Base-by-base conservation (phyloP, 805 yeast species). In the Candida vaughaniae region DNA sequence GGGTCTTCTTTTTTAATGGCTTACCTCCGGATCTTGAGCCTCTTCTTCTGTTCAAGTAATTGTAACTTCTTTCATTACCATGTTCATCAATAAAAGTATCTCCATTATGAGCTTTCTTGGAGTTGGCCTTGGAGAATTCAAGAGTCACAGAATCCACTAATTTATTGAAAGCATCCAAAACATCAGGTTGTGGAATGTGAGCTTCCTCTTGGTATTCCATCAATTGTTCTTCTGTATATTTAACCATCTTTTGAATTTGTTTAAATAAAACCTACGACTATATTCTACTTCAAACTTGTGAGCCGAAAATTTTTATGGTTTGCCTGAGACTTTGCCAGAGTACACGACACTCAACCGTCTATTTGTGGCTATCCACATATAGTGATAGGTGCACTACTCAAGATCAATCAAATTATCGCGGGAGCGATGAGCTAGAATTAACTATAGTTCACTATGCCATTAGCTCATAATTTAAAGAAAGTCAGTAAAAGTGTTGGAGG, bases 211-310 rank as follows among this genome's bases (percentile, higher is more conserved):
- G 77, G 54, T 71, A 68, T 38, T 69, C 74, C 27, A 78, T 60
- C 58, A 85, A 74, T 65, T 82, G 80, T 60, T 82, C 86, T 58
- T 80, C 82, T 29, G 88, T 80, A 66, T 83, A 85, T 60, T 73
- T 75, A 41, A 64, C 69, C 75, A 77, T 78, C n/a, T n/a, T n/a
- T n/a, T n/a, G n/a, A n/a, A n/a, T n/a, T n/a, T n/a, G n/a, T n/a
- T n/a, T n/a, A n/a, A n/a, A n/a, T n/a, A n/a, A n/a, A n/a, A n/a
- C n/a, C n/a, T n/a, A n/a, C n/a, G n/a, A n/a, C n/a, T n/a, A n/a
- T n/a, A n/a, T n/a, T n/a, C n/a, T n/a, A n/a, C n/a, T n/a, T n/a
- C n/a, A n/a, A n/a, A n/a, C n/a, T n/a, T n/a, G n/a, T n/a, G n/a
- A n/a, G n/a, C n/a, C n/a, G n/a, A n/a, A n/a, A n/a, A n/a, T n/a